Base-by-base conservation (phyloP, 306 rosid genomes). In the Hippophae tibetana region DNA sequence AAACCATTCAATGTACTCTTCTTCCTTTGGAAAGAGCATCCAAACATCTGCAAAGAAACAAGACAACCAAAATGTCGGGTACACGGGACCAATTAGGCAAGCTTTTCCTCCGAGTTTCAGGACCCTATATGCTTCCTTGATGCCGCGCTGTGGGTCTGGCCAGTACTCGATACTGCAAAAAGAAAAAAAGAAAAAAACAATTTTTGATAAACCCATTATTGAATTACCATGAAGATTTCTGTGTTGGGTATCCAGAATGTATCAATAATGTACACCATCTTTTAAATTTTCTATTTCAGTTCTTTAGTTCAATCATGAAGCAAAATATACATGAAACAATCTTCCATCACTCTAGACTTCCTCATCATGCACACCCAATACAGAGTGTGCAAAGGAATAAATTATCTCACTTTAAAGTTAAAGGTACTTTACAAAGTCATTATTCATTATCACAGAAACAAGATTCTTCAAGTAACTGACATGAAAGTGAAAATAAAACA, bases 11-110 rank as follows among this genome's bases (percentile, higher is more conserved):
- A 87, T 85, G 76, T 87, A 87, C 87, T 90, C 98, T 69, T 90
- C 98, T 78, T 87, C 98, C 76, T 76, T 90, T 4, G 96, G 96
- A 66, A 90, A 90, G 59, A 90, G 98, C 96, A 87, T 90, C 98
- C 98, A 90, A 38, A 71, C 83, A 78, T 90, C 98, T 0, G 97
- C 95, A 78, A 90, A 90, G 96, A 90, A 90, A 63, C 96, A 95
- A 38, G 98, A 87, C 56, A 90, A 23, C 96, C 96, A 85, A 72
- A 81, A 81, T 8, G 95, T 87, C 43, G 97, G 96, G 80, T 90
- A 74, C 47, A 87, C 95, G 3, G 97, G 97, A 61, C 97, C 97
- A 78, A 90, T 90, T 31, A 87, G 0, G 60, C 96, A 90, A 2
- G 96, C 95, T 71, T 85, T 87, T 52, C 95, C 92, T 57, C 98